Evolutionary conservation across 371 early-diverging fungal species (phyloP).

Genomic region (Lichtheimia hyalospora): DNA sequence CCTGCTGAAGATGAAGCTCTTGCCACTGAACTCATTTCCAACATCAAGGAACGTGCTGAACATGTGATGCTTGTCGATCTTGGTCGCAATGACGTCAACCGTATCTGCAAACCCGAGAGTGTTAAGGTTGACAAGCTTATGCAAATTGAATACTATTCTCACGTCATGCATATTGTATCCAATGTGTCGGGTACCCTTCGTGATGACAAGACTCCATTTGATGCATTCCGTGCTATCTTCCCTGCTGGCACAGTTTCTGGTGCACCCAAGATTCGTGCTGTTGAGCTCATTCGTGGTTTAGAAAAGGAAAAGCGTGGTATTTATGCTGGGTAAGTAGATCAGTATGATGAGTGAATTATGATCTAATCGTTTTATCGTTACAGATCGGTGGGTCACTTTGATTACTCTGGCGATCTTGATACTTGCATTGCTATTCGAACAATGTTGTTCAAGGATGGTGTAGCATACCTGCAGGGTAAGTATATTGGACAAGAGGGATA

Average conservation of each 20-base stretch:
- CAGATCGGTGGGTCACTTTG: slow-evolving; percentile 90
- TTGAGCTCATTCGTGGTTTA: slow-evolving; percentile 87
- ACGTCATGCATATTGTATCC: slow-evolving; percentile 98
- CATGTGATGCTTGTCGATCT: slow-evolving; percentile 98
- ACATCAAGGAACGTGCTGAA: slow-evolving; percentile 94
- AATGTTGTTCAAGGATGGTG: slow-evolving; percentile 94
- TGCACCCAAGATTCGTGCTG: slow-evolving; percentile 96
- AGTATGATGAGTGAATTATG: not conserved
- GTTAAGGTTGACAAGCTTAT: slow-evolving; percentile 94
- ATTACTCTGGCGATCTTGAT: slow-evolving; percentile 89
- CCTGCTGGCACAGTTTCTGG: slow-evolving; percentile 98
- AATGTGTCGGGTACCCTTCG: slow-evolving; percentile 90
- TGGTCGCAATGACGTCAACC: slow-evolving; percentile 96
- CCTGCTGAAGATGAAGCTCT: slow-evolving; percentile 81
- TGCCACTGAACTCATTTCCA: slow-evolving; percentile 80
- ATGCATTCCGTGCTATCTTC: slow-evolving; percentile 95
- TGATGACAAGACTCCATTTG: slow-evolving; percentile 85
- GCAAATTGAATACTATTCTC: slow-evolving; percentile 94
- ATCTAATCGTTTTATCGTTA: not conserved
- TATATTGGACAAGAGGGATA: not conserved
- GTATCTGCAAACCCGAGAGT: slow-evolving; percentile 88
- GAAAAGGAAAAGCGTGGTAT: slow-evolving; percentile 93
- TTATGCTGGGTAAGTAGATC: slow-evolving; percentile 77
- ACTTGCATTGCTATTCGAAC: slow-evolving; percentile 98
- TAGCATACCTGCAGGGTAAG: slow-evolving; percentile 86